These are phyloP conservation scores for Triticum turgidum DNA, from an alignment of 176 grass and related monocot genomes.

Conservation along the genomic window DNA sequence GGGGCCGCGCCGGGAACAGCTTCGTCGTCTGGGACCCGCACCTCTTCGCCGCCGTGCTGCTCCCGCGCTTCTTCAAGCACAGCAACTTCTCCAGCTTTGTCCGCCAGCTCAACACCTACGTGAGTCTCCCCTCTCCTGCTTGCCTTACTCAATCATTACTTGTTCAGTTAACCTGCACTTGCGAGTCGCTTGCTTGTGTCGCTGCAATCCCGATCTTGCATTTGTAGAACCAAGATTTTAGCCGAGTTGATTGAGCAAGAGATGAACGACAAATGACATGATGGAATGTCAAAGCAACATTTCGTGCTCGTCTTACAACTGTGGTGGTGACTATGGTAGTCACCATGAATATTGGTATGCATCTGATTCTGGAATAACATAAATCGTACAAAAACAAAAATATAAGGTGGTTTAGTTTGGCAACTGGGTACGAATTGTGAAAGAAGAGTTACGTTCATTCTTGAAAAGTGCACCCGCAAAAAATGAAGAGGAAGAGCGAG, in stretches of 20 bases:
- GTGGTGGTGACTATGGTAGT: neutral
- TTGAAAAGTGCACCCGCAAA: neutral
- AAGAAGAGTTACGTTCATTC: neutral
- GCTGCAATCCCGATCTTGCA: neutral
- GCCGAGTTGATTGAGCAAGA: neutral
- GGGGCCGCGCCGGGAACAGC: constrained; percentile 57
- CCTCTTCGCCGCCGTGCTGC: constrained; percentile 56
- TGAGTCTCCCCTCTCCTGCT: neutral
- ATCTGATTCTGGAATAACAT: neutral
- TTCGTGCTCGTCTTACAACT: neutral
- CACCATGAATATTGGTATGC: neutral
- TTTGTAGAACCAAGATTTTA: neutral
- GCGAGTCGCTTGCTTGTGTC: too few species aligned
- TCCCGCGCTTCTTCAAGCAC: constrained; percentile 89
- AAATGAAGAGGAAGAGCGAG: neutral
- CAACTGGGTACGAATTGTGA: neutral
- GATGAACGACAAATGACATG: neutral
- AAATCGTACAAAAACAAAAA: neutral
- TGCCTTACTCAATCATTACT: neutral
- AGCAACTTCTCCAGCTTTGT: constrained; percentile 97
- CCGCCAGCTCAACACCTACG: constrained; percentile 76
- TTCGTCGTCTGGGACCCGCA: constrained; percentile 86
- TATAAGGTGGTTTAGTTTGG: neutral
- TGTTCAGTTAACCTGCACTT: constrained; percentile 24
- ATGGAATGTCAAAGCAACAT: neutral